phyloP scores from a whole-genome alignment of 805 yeast genomes.

The Schwanniomyces occidentalis region DNA sequence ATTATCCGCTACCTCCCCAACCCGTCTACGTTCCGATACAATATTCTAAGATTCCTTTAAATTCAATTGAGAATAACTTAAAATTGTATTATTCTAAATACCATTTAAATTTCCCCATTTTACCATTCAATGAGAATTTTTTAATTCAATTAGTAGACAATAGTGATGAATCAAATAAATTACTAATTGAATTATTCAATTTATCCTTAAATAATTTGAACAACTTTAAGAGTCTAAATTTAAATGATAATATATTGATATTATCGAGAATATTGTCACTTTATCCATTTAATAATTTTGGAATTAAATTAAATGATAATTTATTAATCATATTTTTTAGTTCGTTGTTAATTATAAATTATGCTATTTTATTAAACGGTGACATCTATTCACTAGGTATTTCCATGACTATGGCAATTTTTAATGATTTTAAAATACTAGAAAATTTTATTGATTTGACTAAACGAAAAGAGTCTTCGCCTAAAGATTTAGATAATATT shows the following conservation, averaged over 20 bases:
- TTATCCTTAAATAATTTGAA: conserved; percentile 40
- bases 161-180: conserved; percentile 26
- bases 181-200: conserved; percentile 42
- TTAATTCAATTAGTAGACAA: conserved; percentile 13
- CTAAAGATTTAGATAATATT: conserved; percentile 22
- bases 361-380: conserved; percentile 59
- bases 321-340: conserved; percentile 28
- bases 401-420: conserved; percentile 49
- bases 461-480: conserved; percentile 23
- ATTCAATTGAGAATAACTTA: conserved; percentile 32
- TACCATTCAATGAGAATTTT: conserved; percentile 35
- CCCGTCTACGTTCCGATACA: conserved; percentile 17
- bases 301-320: conserved; percentile 24
- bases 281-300: conserved; percentile 33
- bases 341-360: conserved; percentile 45
- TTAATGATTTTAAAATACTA: conserved; percentile 58
- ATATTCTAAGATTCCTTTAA: conserved; percentile 15
- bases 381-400: conserved; percentile 59
- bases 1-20: background rate
- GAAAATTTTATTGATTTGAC: conserved; percentile 42
- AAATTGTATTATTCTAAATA: conserved; percentile 43
- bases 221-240: conserved; percentile 31
- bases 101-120: conserved; percentile 47
- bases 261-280: conserved; percentile 35
- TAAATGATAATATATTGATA: conserved; percentile 32